Base-by-base conservation (phyloP, 495 filamentous ascomycete genomes). In the Tuber borchii region DNA sequence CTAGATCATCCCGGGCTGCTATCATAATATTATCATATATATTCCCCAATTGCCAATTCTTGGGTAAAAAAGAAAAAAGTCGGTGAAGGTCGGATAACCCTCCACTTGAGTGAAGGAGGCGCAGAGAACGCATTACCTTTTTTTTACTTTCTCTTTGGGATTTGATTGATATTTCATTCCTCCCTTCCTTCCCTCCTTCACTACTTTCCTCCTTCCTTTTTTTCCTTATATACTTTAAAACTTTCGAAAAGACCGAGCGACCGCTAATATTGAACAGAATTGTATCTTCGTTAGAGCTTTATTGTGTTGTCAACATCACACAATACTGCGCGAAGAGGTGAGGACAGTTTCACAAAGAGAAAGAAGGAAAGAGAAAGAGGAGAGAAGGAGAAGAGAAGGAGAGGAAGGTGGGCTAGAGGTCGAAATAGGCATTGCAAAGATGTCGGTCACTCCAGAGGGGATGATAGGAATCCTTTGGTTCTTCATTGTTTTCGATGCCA, bases 391-490 rank as follows among this genome's bases (percentile, higher is more conserved):
- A 2, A n/a, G 12, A 26, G 48, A 9, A 65, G 6, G 4, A 17
- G 31, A 34, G 26, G 31, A 65, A 65, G 14, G 56, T 65, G 56
- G 26, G 4, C 3, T 14, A 65, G 14, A 65, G 1, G 26, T 34
- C 56, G 12, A 19, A 65, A 34, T 26, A 34, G 26, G 6, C 34
- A 34, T 65, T 31, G 39, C 44, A 71, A 69, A 40, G 42, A 78
- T 78, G 71, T n/a, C 31, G n/a, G 71, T 78, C 71, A 61, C 75
- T 65, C 77, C 77, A 9, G 77, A 77, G 42, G 45, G 75, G 34
- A 78, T 78, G 44, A 78, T 78, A 65, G 75, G 71, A 10, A 26
- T 78, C 37, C 42, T 78, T 46, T 78, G 77, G 77, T 65, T 45
- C 61, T 78, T 78, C 9, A 40, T 78, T 20, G 65, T 44, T 34